Conservation (phyloP, 2,329 filamentous ascomycete species). For the Penicillium sp. region DNA sequence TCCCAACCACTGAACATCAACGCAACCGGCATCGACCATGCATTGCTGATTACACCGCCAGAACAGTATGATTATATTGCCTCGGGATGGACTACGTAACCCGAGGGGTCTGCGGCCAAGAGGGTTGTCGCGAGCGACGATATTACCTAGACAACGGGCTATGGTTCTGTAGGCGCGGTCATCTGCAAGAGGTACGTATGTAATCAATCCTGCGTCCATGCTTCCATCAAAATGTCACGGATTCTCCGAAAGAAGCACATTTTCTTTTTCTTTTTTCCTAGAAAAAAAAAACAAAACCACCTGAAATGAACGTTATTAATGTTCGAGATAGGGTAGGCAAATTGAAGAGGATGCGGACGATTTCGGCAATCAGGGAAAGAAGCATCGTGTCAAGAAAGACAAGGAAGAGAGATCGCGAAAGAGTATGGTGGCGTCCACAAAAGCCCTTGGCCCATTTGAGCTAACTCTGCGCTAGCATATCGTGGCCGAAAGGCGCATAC, state of each 20-base stretch:
- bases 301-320: neutral
- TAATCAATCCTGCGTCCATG: constrained; percentile 3
- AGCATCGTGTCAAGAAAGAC: constrained; percentile 50
- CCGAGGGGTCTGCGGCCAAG: constrained; percentile 48
- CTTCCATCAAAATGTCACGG: constrained; percentile 3
- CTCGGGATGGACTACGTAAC: constrained; percentile 40
- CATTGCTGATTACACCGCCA: constrained; percentile 6
- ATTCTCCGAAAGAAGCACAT: too few relatives aligned
- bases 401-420: constrained; percentile 48
- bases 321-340: constrained; percentile 34
- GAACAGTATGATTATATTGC: constrained; percentile 27
- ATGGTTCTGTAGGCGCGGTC: constrained; percentile 73
- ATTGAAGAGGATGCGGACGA: constrained; percentile 60
- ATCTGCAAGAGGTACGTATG: constrained; percentile 62
- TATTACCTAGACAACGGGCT: constrained; percentile 71
- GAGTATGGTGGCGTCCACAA: constrained; percentile 30
- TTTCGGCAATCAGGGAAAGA: constrained; percentile 57
- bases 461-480: constrained; percentile 45
- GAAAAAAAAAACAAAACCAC: constrained; percentile 1
- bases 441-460: neutral
- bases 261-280: neutral
- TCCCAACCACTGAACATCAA: constrained; percentile 3
- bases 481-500: constrained; percentile 64
- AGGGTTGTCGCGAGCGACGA: constrained; percentile 63
- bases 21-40: constrained; percentile 1